phyloP scores from a whole-genome alignment of 2,329 filamentous ascomycete genomes.

The Polytolypa hystricis region DNA sequence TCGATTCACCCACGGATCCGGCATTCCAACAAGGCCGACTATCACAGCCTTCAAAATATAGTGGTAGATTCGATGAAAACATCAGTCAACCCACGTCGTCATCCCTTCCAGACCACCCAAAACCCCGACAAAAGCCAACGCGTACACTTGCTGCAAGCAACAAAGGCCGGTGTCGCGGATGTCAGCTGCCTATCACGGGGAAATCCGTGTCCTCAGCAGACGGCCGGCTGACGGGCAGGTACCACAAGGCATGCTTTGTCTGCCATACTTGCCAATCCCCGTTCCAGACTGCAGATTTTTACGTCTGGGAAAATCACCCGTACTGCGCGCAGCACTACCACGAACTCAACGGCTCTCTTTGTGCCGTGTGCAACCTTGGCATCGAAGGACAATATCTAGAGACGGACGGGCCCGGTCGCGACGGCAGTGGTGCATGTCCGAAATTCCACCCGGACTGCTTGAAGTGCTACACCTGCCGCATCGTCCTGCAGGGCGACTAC shows the following conservation, averaged over 20 bases:
- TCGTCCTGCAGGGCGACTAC: constrained; percentile 70
- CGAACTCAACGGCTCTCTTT: constrained; percentile 76
- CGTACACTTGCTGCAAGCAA: constrained; percentile 6
- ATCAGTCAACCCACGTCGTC: constrained; percentile 7
- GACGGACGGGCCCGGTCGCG: constrained; percentile 41
- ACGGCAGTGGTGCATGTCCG: constrained; percentile 19
- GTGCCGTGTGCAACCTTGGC: constrained; percentile 64
- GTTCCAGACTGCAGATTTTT: constrained; percentile 83
- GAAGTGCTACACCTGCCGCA: constrained; percentile 62
- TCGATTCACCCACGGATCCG: constrained; percentile 40
- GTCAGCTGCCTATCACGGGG: constrained; percentile 63
- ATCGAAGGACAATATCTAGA: constrained; percentile 93
- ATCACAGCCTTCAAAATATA: no score
- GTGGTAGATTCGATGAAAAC: no score
- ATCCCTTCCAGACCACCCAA: constrained; percentile 5
- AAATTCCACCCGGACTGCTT: constrained; percentile 88
- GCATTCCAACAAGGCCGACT: constrained; percentile 31
- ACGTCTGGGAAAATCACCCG: constrained; percentile 75
- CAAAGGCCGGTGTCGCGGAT: constrained; percentile 57
- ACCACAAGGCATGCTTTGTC: constrained; percentile 90
- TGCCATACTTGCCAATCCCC: constrained; percentile 72
- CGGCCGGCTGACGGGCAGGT: constrained; percentile 80
- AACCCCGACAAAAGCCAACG: constrained; percentile 7
- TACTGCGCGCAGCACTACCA: constrained; percentile 94
- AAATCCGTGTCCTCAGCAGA: constrained; percentile 93